Conservation (phyloP, 2,329 filamentous ascomycete species). For the Pseudogymnoascus sp. region DNA sequence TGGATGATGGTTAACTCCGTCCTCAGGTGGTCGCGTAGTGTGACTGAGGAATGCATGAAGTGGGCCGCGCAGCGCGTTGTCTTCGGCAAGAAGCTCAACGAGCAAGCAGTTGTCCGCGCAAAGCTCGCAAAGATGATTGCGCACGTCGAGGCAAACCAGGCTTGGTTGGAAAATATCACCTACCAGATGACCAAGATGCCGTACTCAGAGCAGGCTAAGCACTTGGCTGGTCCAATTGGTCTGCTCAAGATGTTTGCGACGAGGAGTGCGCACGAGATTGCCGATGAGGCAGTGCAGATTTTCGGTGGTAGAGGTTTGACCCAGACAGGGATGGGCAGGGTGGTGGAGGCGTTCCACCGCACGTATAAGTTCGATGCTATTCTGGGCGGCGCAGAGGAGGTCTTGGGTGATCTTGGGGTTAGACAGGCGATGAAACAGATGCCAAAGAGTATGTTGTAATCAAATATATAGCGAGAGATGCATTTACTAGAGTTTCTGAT, state of each 20-base stretch:
- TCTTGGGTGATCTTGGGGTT: conserved; percentile 72
- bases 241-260: conserved; percentile 75
- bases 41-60: conserved; percentile 78
- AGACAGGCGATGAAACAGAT: conserved; percentile 77
- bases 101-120: conserved; percentile 74
- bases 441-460: conserved; percentile 73
- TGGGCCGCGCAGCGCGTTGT: conserved; percentile 84
- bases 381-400: conserved; percentile 74
- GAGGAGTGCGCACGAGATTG: conserved; percentile 71
- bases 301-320: conserved; percentile 78
- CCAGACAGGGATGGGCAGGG: conserved; percentile 71
- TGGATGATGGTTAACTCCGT: conserved; percentile 66
- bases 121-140: conserved; percentile 89
- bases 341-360: conserved; percentile 77
- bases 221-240: conserved; percentile 73
- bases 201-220: conserved; percentile 66
- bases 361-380: conserved; percentile 78
- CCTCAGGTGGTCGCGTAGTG: conserved; percentile 55
- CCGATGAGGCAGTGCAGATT: conserved; percentile 77
- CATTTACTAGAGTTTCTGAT: not conserved
- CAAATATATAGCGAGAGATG: not conserved
- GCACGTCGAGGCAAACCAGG: conserved; percentile 22
- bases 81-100: conserved; percentile 73
- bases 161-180: conserved; percentile 27
- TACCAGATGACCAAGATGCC: conserved; percentile 85